phyloP scores from a whole-genome alignment of 2,329 filamentous ascomycete genomes.

The Aspergillus tamarii region DNA sequence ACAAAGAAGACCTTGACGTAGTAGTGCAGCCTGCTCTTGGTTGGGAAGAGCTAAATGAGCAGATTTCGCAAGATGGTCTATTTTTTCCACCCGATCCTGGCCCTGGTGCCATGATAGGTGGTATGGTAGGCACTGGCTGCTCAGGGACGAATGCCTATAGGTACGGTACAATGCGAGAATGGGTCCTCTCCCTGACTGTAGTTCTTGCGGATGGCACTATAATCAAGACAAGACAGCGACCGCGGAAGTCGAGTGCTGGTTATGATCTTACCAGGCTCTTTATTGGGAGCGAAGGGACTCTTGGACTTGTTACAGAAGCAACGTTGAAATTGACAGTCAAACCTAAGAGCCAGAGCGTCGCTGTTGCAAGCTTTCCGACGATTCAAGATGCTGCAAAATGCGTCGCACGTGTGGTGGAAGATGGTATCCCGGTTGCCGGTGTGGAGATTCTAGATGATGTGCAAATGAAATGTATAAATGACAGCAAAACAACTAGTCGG shows the following conservation, averaged over 20 bases:
- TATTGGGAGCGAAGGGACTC: constrained; percentile 87
- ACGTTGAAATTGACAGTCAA: constrained; percentile 83
- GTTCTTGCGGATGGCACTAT: constrained; percentile 88
- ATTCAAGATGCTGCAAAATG: constrained; percentile 76
- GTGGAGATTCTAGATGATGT: constrained; percentile 91
- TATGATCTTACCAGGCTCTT: constrained; percentile 91
- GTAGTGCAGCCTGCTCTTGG: constrained; percentile 80
- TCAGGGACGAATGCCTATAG: constrained; percentile 85
- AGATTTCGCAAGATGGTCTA: constrained; percentile 70
- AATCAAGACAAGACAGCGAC: constrained; percentile 85
- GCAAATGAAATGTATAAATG: constrained; percentile 76
- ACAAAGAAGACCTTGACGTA: constrained; percentile 77
- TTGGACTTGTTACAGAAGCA: constrained; percentile 89
- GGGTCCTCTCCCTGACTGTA: constrained; percentile 84
- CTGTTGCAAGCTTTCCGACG: constrained; percentile 68
- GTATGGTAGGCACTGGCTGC: constrained; percentile 59
- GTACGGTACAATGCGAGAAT: constrained; percentile 94
- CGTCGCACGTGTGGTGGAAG: constrained; percentile 76
- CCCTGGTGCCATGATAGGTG: constrained; percentile 88
- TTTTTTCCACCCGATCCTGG: constrained; percentile 94
- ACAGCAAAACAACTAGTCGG: constrained; percentile 48
- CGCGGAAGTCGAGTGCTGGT: constrained; percentile 85
- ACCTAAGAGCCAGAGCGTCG: constrained; percentile 78
- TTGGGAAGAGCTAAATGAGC: constrained; percentile 84
- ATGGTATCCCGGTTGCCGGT: constrained; percentile 84